Base-by-base conservation (phyloP, 495 filamentous ascomycete genomes). In the Apiosordaria backusii region DNA sequence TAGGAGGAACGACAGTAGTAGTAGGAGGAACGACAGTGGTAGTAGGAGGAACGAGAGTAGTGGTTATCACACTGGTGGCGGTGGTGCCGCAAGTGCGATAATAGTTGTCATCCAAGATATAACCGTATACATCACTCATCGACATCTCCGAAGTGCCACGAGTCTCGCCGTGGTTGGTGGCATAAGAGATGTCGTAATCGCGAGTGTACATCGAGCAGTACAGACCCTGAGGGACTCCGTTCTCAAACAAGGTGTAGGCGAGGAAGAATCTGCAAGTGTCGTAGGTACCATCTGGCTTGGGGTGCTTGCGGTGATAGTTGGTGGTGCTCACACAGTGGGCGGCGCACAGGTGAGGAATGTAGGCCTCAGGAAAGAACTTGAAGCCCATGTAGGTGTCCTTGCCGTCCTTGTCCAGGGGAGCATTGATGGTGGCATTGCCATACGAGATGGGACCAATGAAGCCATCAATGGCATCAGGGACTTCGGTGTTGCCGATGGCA, bases 291-390 rank as follows among this genome's bases (percentile, higher is more conserved):
- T 67, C 24, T 7, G 19, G 5, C 24, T 53, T 55, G 5, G 68
- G 68, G 23, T 70, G 68, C 45, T 67, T 67, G 7, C 26, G 18
- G 61, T 70, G 64, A 58, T 70, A 70, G 64, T 62, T 64, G 61
- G 57, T 67, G 16, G 64, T 67, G 61, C 61, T 62, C 3, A 58
- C 62, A 62, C 68, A 70, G 18, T 62, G 29, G 1, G 68, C 68
- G 5, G 68, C 68, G 58, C 68, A 70, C 9, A 70, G 23, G 5
- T 70, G 61, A 15, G 68, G 68, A 35, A 70, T 65, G 61, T 19
- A 66, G 3, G 61, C 18, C 61, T 70, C 68, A 21, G 61, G 55
- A 61, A 61, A 70, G 65, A 64, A 70, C 58, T 70, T 70, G 22
- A 58, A 26, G 63, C 67, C 67, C 2, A 70, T 24, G 52, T 70